Evolutionary conservation across 768 basidiomycete species (phyloP), one percentile per base, ranked within the genome.

Genomic region (Suillus decipiens): DNA sequence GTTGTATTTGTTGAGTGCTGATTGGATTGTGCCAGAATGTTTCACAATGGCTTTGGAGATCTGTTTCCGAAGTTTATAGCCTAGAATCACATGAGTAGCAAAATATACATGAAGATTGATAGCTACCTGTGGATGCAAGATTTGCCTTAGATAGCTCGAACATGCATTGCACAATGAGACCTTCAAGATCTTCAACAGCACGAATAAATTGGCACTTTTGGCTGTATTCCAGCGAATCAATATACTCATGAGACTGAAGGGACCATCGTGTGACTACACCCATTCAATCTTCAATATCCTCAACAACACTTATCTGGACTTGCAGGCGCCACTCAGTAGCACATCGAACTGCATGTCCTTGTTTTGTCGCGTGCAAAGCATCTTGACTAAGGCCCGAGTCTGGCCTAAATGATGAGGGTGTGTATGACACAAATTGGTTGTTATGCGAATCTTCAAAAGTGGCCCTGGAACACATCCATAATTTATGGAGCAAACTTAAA

Each of bases 41-140:
- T 64, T 62, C 61, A 75, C 69, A 1, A 80, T 63, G 1, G 75
- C 73, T 63, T 78, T 75, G 0, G 72, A 73, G 24, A 80, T 77
- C 55, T 76, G 69, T 12, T 68, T 68, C 2, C 73, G 67, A 60
- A 77, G 62, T 51, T 74, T 74, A 60, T 80, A 80, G 1, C 42
- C 42, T 43, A 43, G 1, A 43, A 19, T 43, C 8, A 43, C 19
- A n/a, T 43, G 42, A 43, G 42, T 7, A 1, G 19, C 42, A 4
- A 43, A 43, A 43, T 43, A 43, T 43, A n/a, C 1, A 43, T 43
- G 19, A 43, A 9, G 3, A 19, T 9, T 43, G 42, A 43, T 43
- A n/a, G 3, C 8, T 43, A 43, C 42, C 42, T 43, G 42, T 43
- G 42, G 42, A 43, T 43, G 42, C 42, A 4, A 43, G 42, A 43